Conservation (phyloP, 1,284 basidiomycete genomes). For the Puccinia horiana region DNA sequence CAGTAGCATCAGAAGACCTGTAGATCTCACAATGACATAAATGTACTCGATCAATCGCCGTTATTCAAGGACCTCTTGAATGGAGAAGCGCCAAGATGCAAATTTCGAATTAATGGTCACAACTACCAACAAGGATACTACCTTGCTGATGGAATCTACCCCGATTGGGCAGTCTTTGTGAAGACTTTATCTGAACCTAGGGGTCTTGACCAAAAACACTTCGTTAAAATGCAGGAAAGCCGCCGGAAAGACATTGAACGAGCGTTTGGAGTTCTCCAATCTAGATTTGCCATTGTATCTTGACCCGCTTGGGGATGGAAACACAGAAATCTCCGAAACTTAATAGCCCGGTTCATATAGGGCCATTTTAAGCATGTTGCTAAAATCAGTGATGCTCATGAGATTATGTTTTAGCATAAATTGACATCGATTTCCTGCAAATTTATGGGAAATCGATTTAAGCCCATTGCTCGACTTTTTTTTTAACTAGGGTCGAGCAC, state of each 20-base stretch:
- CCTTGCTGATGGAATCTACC: conserved; percentile 30
- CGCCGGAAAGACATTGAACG: not conserved
- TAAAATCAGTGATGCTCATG: too few species aligned
- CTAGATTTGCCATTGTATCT: not conserved
- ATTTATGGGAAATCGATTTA: too few species aligned
- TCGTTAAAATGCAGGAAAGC: not conserved
- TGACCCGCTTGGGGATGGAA: not conserved
- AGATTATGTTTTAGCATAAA: too few species aligned
- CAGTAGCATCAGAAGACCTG: not conserved
- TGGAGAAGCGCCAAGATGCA: not conserved
- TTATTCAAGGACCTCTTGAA: conserved; percentile 1
- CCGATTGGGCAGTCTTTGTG: not conserved
- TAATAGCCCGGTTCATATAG: too few species aligned
- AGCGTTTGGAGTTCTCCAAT: conserved; percentile 7
- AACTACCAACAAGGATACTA: conserved; percentile 11
- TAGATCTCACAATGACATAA: not conserved
- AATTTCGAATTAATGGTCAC: not conserved
- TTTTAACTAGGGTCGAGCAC: too few species aligned
- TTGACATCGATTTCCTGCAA: too few species aligned
- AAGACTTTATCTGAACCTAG: conserved; percentile 10
- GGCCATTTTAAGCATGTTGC: too few species aligned
- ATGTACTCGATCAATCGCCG: not conserved
- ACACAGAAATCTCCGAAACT: not conserved
- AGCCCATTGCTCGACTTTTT: too few species aligned
- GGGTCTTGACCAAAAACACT: not conserved